Evolutionary conservation across 768 basidiomycete species (phyloP), one percentile per base, ranked within the genome.

Genomic region (Fomitopsis serialis): DNA sequence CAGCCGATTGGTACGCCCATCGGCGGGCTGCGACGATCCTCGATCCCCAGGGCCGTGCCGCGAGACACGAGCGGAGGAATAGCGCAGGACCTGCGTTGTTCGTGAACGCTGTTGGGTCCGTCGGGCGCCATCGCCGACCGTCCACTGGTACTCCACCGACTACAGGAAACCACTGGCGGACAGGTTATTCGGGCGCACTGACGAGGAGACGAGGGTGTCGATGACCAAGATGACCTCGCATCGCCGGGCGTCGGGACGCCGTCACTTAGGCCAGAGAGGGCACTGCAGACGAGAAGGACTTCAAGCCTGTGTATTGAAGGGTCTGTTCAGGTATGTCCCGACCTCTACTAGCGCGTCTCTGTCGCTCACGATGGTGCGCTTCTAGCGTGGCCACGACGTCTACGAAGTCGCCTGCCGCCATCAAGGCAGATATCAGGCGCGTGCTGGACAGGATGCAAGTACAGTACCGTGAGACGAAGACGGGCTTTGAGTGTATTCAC

Each of bases 301-400:
- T 92, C 64, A 98, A 98, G 73, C 92, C 97, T 1, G 84, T 98
- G 44, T 96, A 92, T 72, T 98, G 63, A 99, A 98, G 71, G 97
- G 97, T 6, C 66, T 99, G 46, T 98, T 99, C 74, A 94, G 91
- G 86, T 91, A 56, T 59, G 77, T 71, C 6, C 29, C 5, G 29
- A 32, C 11, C 29, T 11, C 29, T 32, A 11, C 29, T n/a, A 32
- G 29, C 11, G 29, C 11, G 29, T 5, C 6, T 32, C 29, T 11
- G 29, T 32, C 29, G 29, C 29, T 32, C 29, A 50, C 40, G 47
- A 46, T 32, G 34, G 55, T 42, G n/a, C n/a, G 29, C 19, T 52
- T 45, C 44, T 58, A 92, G 92, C 60, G 97, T 99, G 40, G 87
- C 92, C 5, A 99, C 97, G 6, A 99, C 97, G 1, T 89, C 93